phyloP scores from a whole-genome alignment of 2,329 filamentous ascomycete genomes.

The Venturia aucupariae region DNA sequence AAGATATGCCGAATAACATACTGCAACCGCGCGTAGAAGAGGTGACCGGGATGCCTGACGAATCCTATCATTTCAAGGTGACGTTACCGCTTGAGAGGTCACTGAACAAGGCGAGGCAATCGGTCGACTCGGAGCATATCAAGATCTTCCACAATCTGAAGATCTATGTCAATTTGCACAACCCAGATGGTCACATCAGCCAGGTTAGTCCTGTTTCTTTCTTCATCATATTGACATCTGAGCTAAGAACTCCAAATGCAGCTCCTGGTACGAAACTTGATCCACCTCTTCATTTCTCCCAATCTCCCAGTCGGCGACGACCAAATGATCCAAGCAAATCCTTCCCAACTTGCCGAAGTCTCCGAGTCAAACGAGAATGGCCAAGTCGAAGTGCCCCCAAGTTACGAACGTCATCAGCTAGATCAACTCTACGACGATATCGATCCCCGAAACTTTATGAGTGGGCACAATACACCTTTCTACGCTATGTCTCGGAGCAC shows the following conservation, averaged over 20 bases:
- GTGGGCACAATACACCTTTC: conserved; percentile 63
- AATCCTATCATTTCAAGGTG: conserved; percentile 52
- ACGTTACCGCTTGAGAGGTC: conserved; percentile 66
- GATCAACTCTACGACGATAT: conserved; percentile 87
- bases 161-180: conserved; percentile 81
- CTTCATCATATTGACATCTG: neutral
- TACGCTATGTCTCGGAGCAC: conserved; percentile 60
- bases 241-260: conserved; percentile 25
- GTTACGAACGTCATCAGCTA: conserved; percentile 82
- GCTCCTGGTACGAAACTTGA: conserved; percentile 80
- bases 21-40: conserved; percentile 22
- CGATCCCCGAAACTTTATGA: conserved; percentile 67
- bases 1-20: conserved; percentile 27
- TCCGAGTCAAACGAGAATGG: conserved; percentile 15
- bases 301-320: conserved; percentile 83
- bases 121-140: conserved; percentile 80
- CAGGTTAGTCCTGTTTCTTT: conserved; percentile 40
- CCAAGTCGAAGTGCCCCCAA: conserved; percentile 67
- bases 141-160: conserved; percentile 90
- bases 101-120: conserved; percentile 76
- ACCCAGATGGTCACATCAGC: conserved; percentile 89
- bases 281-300: conserved; percentile 92
- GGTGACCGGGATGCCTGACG: conserved; percentile 36
- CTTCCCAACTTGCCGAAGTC: conserved; percentile 20
- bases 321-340: conserved; percentile 61